Evolutionary conservation across 768 basidiomycete species (phyloP), one percentile per base, ranked within the genome.

Genomic region (Mycena vitilis): DNA sequence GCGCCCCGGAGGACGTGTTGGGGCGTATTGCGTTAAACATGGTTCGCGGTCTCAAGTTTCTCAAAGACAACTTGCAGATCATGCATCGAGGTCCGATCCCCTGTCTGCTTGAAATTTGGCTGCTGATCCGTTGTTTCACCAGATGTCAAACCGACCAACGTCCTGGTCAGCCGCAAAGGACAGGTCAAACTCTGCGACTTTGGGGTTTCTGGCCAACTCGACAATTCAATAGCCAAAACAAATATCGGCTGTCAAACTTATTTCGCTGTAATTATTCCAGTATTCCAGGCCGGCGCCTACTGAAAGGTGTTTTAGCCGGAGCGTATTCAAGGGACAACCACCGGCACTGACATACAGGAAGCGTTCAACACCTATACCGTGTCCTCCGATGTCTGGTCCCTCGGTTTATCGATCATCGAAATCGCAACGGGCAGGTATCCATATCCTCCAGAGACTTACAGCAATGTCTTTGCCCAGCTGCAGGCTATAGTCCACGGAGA

Each of bases 231-330:
- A 23, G 98, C 98, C 20, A 97, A 96, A 81, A 99, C 98, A 8
- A 99, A 99, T 75, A 98, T 99, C 45, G 98, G 98, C 9, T 99
- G 98, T 77, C 98, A 99, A 78, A 92, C 90, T 68, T 99, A 99
- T 79, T 99, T 99, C 96, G 97, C 97, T 55, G 95, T 95, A 79
- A 78, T 91, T 30, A 73, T 16, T 47, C 45, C 61, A 53, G 30
- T 54, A 57, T 49, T 58, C 16, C 18, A 65, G 57, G 11, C 22
- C 25, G 59, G 20, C 38, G 37, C 64, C 36, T 25, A 20, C 37
- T 62, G 47, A 48, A 68, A 53, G 63, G 59, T 13, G 48, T 56
- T 57, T 44, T 74, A 95, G 94, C 98, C 97, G 45, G 97, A 99
- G 76, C 91, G 98, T 36, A 99, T 99, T 76, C 92, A 94, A 76